These are phyloP conservation scores for Coniochaeta sp. DNA, from an alignment of 2,329 filamentous ascomycete species.

Conservation along the genomic window DNA sequence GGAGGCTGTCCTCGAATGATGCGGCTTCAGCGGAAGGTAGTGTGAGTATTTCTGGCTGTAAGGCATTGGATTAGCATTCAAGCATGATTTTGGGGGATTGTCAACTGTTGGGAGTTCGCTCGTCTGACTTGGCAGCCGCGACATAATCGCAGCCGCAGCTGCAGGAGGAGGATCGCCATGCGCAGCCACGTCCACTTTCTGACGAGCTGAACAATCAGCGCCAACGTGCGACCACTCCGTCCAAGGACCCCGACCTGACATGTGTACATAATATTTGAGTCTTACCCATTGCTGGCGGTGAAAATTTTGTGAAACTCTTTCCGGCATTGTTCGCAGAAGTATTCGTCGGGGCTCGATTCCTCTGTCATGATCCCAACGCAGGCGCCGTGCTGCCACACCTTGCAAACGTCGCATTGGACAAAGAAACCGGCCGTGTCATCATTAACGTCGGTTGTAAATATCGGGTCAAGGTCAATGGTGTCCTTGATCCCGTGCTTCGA, in stretches of 20 bases:
- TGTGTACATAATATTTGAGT: slow-evolving; percentile 12
- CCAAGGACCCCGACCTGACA: background rate
- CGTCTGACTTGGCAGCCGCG: slow-evolving; percentile 8
- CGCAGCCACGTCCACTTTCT: slow-evolving; percentile 15
- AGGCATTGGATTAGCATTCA: slow-evolving; percentile 29
- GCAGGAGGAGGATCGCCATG: slow-evolving; percentile 6
- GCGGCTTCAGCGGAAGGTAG: slow-evolving; percentile 53
- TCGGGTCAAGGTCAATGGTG: slow-evolving; percentile 48
- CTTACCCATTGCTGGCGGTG: slow-evolving; percentile 78
- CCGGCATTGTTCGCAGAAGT: slow-evolving; percentile 93
- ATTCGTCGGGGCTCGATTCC: slow-evolving; percentile 87
- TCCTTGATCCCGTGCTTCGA: slow-evolving; percentile 45
- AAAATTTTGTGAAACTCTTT: slow-evolving; percentile 85
- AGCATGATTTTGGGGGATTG: background rate
- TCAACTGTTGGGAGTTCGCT: background rate
- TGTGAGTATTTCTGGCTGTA: slow-evolving; percentile 58
- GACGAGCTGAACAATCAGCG: slow-evolving; percentile 15
- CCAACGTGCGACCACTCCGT: background rate
- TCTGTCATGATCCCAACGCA: slow-evolving; percentile 97
- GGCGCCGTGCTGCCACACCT: slow-evolving; percentile 97
- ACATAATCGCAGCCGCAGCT: slow-evolving; percentile 11
- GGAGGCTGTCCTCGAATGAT: slow-evolving; percentile 46
- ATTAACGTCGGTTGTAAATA: slow-evolving; percentile 55
- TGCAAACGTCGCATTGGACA: slow-evolving; percentile 95
- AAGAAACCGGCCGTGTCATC: slow-evolving; percentile 93